Evolutionary conservation across 2,329 filamentous ascomycete genomes (phyloP), one percentile per base, ranked within the genome.

Genomic region (Triangularia verruculosa): DNA sequence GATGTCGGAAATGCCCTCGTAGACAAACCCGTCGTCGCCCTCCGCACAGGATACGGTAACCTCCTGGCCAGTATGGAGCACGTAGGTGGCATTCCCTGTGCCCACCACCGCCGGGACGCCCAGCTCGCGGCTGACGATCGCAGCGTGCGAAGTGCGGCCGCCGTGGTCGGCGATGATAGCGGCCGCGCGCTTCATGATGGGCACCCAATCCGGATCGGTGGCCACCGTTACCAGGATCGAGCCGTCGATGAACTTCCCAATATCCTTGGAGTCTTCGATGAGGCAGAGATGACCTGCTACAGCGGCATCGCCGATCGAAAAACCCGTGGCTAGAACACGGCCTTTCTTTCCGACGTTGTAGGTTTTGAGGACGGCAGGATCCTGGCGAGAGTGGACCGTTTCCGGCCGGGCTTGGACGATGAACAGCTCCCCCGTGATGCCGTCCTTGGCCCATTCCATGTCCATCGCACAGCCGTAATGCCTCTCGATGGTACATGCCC

Each of bases 111-210:
- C 76, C 4, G 76, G 75, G 4, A 78, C 66, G 3, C 76, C 74
- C 1, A 78, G 68, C 53, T 78, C 75, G 3, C 76, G 75, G 67
- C 76, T 78, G 57, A 78, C 74, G 47, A 78, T 77, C n/a, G 76
- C 76, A 13, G 76, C 76, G 62, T 78, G 76, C 3, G 75, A 78
- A 5, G 76, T 77, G 7, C 72, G 67, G 1, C 79, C 70, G 64
- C 80, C 61, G 65, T 76, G 60, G 74, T 78, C 75, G 0, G 75
- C 75, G 66, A 77, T 68, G 39, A 78, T 76, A 22, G 74, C 76
- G 1, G 70, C 70, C 0, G 75, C 75, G 1, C 70, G 71, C 68
- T 75, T 76, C 76, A 78, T 78, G 9, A 77, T 68, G 6, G 76
- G 75, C 25, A 76, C 73, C 75, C 76, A 77, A 62, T 77, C 76